Percentiles rank a stretch among this genome's conserved stretches.
phyloP scores from a whole-genome alignment of 2,329 filamentous ascomycete genomes.

The Colletotrichum gloeosporioides region DNA sequence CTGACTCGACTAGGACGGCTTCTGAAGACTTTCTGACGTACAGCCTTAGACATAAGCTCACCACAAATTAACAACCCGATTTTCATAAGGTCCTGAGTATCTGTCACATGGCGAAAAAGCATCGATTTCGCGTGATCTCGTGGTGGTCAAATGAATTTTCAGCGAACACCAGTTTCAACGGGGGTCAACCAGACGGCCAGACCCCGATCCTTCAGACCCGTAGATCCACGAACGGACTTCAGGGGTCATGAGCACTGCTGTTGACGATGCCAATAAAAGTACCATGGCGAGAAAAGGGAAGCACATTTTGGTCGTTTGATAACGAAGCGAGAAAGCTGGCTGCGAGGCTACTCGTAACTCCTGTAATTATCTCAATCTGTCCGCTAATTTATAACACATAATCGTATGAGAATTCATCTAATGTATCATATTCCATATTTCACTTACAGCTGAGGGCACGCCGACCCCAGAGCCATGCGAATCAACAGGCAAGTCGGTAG shows the following conservation, averaged over 20 bases:
- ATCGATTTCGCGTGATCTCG: not conserved
- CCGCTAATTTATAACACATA: not conserved
- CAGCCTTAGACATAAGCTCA: not conserved
- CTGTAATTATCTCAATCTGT: not conserved
- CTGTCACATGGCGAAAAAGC: not conserved
- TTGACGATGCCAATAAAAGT: not conserved
- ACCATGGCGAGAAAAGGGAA: not conserved
- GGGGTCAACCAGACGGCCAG: not conserved
- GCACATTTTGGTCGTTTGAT: not conserved
- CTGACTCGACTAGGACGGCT: not conserved
- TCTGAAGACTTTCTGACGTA: not conserved
- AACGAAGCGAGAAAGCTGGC: not conserved
- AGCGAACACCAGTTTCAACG: not conserved
- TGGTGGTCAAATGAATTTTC: not conserved
- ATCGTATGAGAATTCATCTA: not conserved
- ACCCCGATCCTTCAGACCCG: not conserved
- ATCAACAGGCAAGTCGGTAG: not conserved
- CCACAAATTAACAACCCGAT: rapidly evolving
- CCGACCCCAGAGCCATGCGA: not conserved
- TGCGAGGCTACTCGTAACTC: not conserved
- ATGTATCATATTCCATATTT: not conserved
- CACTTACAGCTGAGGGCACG: not conserved
- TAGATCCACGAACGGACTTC: not conserved
- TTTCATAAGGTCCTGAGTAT: not conserved
- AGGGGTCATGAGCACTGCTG: not conserved